A percentile compares a stretch with the other conserved stretches of the same genome.
Evolutionary conservation across 208 protist genomes (phyloP).

Genomic region (Paratrypanosoma confusum): DNA sequence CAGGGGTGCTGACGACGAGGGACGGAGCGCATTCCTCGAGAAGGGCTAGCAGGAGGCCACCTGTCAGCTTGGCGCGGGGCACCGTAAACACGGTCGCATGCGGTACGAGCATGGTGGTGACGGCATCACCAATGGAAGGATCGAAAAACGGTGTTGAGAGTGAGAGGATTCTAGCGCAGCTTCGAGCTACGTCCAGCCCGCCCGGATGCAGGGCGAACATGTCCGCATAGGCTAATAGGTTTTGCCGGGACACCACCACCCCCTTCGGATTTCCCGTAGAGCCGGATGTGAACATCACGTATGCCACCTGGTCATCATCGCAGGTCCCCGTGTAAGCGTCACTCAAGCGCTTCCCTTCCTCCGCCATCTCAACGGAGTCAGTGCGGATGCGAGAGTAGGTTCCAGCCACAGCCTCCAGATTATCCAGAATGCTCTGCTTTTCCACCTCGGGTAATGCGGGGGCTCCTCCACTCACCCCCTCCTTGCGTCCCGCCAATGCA

Average conservation of each 20-base stretch:
- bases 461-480: too few relatives aligned
- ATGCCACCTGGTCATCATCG: constrained; percentile 16
- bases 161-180: constrained; percentile 16
- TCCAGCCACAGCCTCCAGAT: too few relatives aligned
- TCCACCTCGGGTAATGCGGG: too few relatives aligned
- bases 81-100: background rate
- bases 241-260: constrained; percentile 24
- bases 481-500: too few relatives aligned
- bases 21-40: constrained; percentile 12
- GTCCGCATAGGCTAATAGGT: constrained; percentile 29
- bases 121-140: constrained; percentile 45
- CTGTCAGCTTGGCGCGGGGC: background rate
- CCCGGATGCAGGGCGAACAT: constrained; percentile 14
- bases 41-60: background rate
- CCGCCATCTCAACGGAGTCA: too few relatives aligned
- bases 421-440: too few relatives aligned
- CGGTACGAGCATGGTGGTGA: background rate
- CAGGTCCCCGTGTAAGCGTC: background rate
- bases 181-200: constrained; percentile 11
- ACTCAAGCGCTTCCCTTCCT: background rate
- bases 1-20: constrained; percentile 39
- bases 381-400: too few relatives aligned
- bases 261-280: constrained; percentile 49
- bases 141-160: constrained; percentile 50
- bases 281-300: constrained; percentile 53